Conservation (phyloP, 2,329 filamentous ascomycete genomes). For the Leptographium radiaticola region DNA sequence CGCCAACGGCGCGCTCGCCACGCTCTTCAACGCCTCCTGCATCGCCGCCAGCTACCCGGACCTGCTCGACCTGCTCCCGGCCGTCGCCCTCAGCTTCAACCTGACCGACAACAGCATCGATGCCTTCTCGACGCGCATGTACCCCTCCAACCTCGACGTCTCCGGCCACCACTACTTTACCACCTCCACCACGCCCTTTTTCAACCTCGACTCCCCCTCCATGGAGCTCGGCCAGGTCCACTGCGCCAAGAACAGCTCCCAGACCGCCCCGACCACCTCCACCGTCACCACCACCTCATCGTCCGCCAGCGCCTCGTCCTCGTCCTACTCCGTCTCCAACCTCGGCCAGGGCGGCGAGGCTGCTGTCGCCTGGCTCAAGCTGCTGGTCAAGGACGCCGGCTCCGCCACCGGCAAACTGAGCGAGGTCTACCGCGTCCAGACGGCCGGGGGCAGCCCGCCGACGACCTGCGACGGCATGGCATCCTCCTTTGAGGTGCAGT, state of each 20-base stretch:
- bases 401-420: slow-evolving; percentile 44
- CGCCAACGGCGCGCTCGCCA: slow-evolving; percentile 61
- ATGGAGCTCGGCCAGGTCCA: slow-evolving; percentile 45
- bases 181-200: slow-evolving; percentile 56
- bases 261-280: slow-evolving; percentile 35
- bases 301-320: slow-evolving; percentile 26
- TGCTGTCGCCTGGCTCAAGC: slow-evolving; percentile 71
- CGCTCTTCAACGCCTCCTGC: slow-evolving; percentile 81
- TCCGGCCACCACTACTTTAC: slow-evolving; percentile 75
- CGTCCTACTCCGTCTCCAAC: slow-evolving; percentile 29
- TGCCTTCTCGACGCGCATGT: slow-evolving; percentile 24
- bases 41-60: slow-evolving; percentile 56
- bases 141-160: slow-evolving; percentile 48
- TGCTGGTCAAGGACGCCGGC: slow-evolving; percentile 40
- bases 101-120: slow-evolving; percentile 24
- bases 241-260: slow-evolving; percentile 47
- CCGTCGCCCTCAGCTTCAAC: slow-evolving; percentile 55
- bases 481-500: slow-evolving; percentile 58
- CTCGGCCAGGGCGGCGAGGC: slow-evolving; percentile 47
- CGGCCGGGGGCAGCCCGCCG: slow-evolving; percentile 68
- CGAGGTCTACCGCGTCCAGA: slow-evolving; percentile 73
- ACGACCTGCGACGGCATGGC: slow-evolving; percentile 55
- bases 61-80: slow-evolving; percentile 50
- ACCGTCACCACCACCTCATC: slow-evolving; percentile 29
- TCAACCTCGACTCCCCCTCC: slow-evolving; percentile 54